Base-by-base conservation (phyloP, 2,329 filamentous ascomycete genomes). In the Trichoderma lentiforme region DNA sequence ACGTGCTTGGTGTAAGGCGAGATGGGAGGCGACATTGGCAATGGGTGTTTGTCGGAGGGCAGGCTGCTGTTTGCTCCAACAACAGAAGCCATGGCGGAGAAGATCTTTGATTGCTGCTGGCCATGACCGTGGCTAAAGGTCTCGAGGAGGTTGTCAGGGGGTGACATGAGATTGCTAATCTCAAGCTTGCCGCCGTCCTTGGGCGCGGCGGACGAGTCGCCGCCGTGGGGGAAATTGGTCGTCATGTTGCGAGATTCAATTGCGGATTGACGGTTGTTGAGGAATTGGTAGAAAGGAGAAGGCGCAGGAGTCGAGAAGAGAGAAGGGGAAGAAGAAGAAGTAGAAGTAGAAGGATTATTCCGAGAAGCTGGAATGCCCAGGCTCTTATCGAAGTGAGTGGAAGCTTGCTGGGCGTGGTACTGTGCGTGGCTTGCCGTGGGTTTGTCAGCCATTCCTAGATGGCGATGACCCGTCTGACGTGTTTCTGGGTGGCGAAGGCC, bases 131-230 rank as follows among this genome's bases (percentile, higher is more conserved):
- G 60, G 61, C 76, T 80, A 78, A 90, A 90, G 75, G 80, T 88
- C 74, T 90, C 88, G 63, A 83, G 84, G 39, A 83, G 78, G n/a
- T 83, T 82, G 47, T 90, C 88, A 26, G 89, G 89, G 36, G 89
- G 89, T 26, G 89, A 91, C 85, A 91, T 89, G 72, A 91, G 81
- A 73, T 83, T 89, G 81, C 79, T 85, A 74, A 88, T 86, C 73
- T 86, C 83, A 68, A 85, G 76, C 74, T 85, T 86, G 77, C 83
- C 86, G 5, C 75, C 36, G 26, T 74, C 74, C 65, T 76, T 74
- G 51, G 26, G 76, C n/a, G 71, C 73, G 61, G 71, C 68, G 68
- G 73, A 65, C 65, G 75, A 74, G 43, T 74, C 71, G 74, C 70
- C 71, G 74, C 72, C 71, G 73, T 73, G 63, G 63, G 73, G 74